These are phyloP conservation scores for Nitzschia putrida DNA, from an alignment of 108 stramenopile genomes.

Conservation along the genomic window DNA sequence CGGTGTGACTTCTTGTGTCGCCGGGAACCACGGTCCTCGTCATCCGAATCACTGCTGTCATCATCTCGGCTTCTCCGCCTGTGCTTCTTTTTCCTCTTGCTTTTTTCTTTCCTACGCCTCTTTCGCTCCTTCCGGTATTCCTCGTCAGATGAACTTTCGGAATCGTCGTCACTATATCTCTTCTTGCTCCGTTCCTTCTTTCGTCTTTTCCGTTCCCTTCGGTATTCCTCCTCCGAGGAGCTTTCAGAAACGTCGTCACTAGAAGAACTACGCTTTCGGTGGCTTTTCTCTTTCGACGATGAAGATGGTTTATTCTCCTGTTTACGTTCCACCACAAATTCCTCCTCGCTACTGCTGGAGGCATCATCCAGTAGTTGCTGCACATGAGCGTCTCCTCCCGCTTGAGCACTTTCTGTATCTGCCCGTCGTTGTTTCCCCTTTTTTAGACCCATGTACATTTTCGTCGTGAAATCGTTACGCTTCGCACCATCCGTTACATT, in stretches of 20 bases:
- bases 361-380: conserved; percentile 54
- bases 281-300: conserved; percentile 28
- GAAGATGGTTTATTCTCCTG: conserved; percentile 40
- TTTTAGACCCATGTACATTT: conserved; percentile 80
- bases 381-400: conserved; percentile 25
- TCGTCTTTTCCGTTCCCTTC: conserved; percentile 21
- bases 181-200: conserved; percentile 8
- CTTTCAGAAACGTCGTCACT: conserved; percentile 38
- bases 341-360: conserved; percentile 81
- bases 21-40: conserved; percentile 11
- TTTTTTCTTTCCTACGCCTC: conserved; percentile 29
- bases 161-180: conserved; percentile 35
- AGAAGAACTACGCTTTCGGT: conserved; percentile 14
- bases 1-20: conserved; percentile 2
- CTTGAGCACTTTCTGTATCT: conserved; percentile 17
- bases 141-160: conserved; percentile 1
- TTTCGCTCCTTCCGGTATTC: conserved; percentile 18
- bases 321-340: conserved; percentile 59
- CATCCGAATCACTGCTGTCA: conserved; percentile 23
- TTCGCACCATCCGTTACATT: conserved; percentile 69
- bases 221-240: conserved; percentile 1
- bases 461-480: conserved; percentile 75
- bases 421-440: conserved; percentile 65
- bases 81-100: conserved; percentile 25
- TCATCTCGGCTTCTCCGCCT: conserved; percentile 10